Base-by-base conservation (phyloP, 768 basidiomycete species). In the Gyrodon lividus region DNA sequence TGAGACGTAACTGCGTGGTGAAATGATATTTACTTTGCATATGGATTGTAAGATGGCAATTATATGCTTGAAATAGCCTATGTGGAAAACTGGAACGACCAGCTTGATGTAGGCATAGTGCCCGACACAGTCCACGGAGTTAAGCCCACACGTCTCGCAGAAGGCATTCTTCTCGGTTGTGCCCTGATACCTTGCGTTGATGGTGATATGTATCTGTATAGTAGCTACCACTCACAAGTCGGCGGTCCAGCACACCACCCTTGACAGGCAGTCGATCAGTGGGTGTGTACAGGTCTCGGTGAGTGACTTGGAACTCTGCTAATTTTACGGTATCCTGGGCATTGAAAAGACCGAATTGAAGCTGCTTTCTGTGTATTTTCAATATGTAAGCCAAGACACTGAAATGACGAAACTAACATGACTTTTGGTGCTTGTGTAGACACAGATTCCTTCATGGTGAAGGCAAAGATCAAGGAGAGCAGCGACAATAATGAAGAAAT, bases 41-140 rank as follows among this genome's bases (percentile, higher is more conserved):
- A 98, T 94, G 59, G 89, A 89, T 65, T 98, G 97, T 1, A 98
- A 79, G 57, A 98, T 88, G 22, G 82, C 81, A 52, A 98, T 92
- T 16, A 89, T 92, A 59, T 98, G 94, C 67, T 94, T 91, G 76
- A 99, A 98, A 71, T 92, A 99, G 6, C 97, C 97, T 50, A 98
- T 92, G 67, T 99, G 97, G 69, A 98, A 99, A 17, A 98, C 95
- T 0, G 97, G 97, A 17, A 99, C 85, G 28, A 88, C 84, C 38
- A 99, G 80, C 70, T 97, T 98, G 74, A 99, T 98, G 72, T 98
- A 98, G 5, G 95, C 95, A 67, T 97, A 98, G 70, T 99, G 97
- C 1, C 97, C 97, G 20, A 97, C 95, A 66, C 97, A 99, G 55
- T 97, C 92, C 3, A 93, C 89, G 24, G 92, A 86, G 16, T 82